These are phyloP conservation scores for Phoma herbarum DNA, from an alignment of 2,329 filamentous ascomycete species.

Conservation along the genomic window DNA sequence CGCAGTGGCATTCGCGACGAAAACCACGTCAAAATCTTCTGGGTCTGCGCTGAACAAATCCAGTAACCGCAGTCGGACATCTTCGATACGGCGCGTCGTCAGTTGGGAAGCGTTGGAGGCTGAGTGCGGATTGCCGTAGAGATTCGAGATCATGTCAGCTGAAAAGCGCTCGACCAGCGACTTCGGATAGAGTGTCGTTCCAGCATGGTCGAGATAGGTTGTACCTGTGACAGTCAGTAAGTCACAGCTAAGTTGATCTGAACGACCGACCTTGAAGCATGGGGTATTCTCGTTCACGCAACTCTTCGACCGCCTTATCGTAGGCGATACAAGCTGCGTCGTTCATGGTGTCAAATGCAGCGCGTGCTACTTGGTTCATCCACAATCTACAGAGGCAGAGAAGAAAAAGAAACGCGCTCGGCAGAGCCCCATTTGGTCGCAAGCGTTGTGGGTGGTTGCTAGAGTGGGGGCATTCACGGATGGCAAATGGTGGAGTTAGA, in stretches of 20 bases:
- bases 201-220: conserved; percentile 91
- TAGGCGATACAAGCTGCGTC: conserved; percentile 55
- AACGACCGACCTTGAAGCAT: conserved; percentile 70
- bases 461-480: conserved; percentile 44
- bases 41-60: conserved; percentile 84
- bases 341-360: conserved; percentile 34
- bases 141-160: conserved; percentile 75
- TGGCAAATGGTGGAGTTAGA: conserved; percentile 41
- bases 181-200: conserved; percentile 84
- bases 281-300: conserved; percentile 71
- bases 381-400: conserved; percentile 33
- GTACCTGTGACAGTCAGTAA: conserved; percentile 62
- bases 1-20: conserved; percentile 91
- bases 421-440: conserved; percentile 39
- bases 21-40: conserved; percentile 83
- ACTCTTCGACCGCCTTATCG: conserved; percentile 65
- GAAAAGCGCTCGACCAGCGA: conserved; percentile 83
- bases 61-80: conserved; percentile 74
- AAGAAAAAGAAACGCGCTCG: conserved; percentile 13
- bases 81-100: conserved; percentile 77
- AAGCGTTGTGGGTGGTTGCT: conserved; percentile 35
- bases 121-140: conserved; percentile 94
- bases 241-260: neutral
- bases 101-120: conserved; percentile 81
- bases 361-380: conserved; percentile 22